Evolutionary conservation across 768 basidiomycete genomes (phyloP), one percentile per base, ranked within the genome.

Genomic region (Coprinellus micaceus): DNA sequence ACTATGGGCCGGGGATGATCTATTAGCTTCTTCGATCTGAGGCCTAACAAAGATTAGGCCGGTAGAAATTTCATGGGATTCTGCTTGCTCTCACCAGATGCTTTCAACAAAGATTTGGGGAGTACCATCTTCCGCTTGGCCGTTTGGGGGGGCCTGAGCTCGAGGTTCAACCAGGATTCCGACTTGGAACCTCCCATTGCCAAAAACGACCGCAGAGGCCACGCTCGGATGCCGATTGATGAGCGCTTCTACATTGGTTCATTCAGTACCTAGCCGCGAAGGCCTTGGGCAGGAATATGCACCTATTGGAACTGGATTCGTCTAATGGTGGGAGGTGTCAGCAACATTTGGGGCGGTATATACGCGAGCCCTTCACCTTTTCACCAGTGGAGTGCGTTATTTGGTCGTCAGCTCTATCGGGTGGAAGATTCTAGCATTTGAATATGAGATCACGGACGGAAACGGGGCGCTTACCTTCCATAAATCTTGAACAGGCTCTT

Each of bases 301-400:
- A 72, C 69, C 68, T 61, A 77, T 36, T 48, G 77, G 66, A 54
- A 67, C 60, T 48, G 76, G 59, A 62, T 70, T 74, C 52, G 71
- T 69, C 75, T 72, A 33, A 19, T 17, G 36, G 6, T 46, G 12
- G 25, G n/a, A 3, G 13, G n/a, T 10, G 24, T 25, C n/a, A 13
- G 11, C 26, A 17, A 39, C 30, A n/a, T 19, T 40, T 12, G 15
- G 12, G 24, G 52, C 19, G 47, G 24, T 5, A 13, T 43, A 24
- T 48, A 24, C 36, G 63, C 43, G n/a, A 12, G 21, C 22, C 22
- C n/a, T 26, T 58, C 24, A 73, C 75, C 67, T 76, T 75, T 61
- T 77, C 75, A 10, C 76, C 76, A 17, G 67, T 77, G 2, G 68
- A 70, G 29, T 75, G 70, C 61, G 77, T 71, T 52, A 79, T 76